Evolutionary conservation across 208 protist species (phyloP).

Genomic region (Crithidia expoeki): DNA sequence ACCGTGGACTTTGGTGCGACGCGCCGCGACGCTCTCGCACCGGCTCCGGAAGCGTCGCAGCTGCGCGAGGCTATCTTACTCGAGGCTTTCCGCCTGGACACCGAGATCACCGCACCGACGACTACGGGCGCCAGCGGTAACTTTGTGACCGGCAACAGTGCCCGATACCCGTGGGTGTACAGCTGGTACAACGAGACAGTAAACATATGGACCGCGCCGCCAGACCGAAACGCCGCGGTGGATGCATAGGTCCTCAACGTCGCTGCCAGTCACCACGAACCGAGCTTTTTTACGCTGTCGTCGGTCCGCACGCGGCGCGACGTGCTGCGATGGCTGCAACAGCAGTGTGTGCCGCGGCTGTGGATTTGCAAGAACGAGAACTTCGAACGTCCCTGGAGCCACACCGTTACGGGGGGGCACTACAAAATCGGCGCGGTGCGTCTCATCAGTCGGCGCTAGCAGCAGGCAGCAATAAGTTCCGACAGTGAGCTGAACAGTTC

Average conservation of each 20-base stretch:
- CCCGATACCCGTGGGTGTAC: conserved; percentile 36
- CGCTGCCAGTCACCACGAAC: conserved; percentile 18
- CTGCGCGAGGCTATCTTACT: conserved; percentile 23
- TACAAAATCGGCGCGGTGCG: conserved; percentile 14
- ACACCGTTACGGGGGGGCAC: conserved; percentile 11
- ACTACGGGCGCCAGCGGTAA: conserved; percentile 7
- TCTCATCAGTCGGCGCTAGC: conserved; percentile 20
- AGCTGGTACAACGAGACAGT: conserved; percentile 38
- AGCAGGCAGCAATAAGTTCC: not conserved
- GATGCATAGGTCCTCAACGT: conserved; percentile 24
- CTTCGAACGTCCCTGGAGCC: conserved; percentile 12
- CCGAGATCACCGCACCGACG: conserved; percentile 12
- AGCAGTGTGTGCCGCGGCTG: conserved; percentile 19
- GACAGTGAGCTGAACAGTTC: not conserved
- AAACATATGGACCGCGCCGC: conserved; percentile 35
- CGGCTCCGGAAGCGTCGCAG: not conserved
- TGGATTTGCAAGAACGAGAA: conserved; percentile 18
- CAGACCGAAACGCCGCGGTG: conserved; percentile 15
- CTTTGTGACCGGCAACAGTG: conserved; percentile 39
- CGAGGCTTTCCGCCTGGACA: conserved; percentile 45
- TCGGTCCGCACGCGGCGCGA: conserved; percentile 24
- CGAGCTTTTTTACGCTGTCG: conserved; percentile 5
- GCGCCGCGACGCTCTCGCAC: conserved; percentile 7
- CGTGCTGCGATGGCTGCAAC: conserved; percentile 28
- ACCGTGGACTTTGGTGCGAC: conserved; percentile 20